Evolutionary conservation across 192 early-diverging fungal genomes (phyloP), one percentile per base, ranked within the genome.

Genomic region (Gryganskiella cystojenkinii): DNA sequence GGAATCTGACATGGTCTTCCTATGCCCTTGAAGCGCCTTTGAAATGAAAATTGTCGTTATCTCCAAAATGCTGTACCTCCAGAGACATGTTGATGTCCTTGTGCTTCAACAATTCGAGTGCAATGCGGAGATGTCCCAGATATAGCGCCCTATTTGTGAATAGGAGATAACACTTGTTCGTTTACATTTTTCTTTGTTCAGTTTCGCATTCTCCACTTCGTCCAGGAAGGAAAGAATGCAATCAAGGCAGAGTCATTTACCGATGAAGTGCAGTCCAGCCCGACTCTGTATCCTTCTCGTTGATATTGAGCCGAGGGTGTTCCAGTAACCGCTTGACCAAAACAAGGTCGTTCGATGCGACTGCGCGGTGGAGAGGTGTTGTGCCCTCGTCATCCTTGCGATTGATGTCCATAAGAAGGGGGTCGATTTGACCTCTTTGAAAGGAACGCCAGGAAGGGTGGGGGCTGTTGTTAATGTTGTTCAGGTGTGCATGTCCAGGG

Each of bases 241-340:
- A 30, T 56, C 33, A 53, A 5, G 42, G 10, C 14, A 14, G 17
- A n/a, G 53, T 15, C 27, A 34, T 60, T 64, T 67, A 85, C 80
- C 82, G 84, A 66, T 94, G 92, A 42, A 94, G 65, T 2, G 87
- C 80, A 17, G 92, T 93, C 82, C 91, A 93, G 0, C 90, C 89
- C 51, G 83, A 89, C 58, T 94, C 92, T 10, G 55, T 28, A 51
- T 94, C 92, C 56, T 80, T 79, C 17, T 80, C 33, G 60, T 93
- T 93, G 44, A 92, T 67, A 66, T 89, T 83, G 10, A 89, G 64
- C 7, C 61, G 67, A 10, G 83, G 56, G 67, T 80, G 81, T 22
- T 71, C 61, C 5, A 88, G 66, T 1, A 88, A 54, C 0, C 35
- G 8, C 25, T 54, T 54, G 40, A 83, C 78, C 15, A 79, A 56